Percentiles rank a stretch among this genome's conserved stretches.
Conservation (phyloP, 2,329 filamentous ascomycete species). For the Colletotrichum paranaense region DNA sequence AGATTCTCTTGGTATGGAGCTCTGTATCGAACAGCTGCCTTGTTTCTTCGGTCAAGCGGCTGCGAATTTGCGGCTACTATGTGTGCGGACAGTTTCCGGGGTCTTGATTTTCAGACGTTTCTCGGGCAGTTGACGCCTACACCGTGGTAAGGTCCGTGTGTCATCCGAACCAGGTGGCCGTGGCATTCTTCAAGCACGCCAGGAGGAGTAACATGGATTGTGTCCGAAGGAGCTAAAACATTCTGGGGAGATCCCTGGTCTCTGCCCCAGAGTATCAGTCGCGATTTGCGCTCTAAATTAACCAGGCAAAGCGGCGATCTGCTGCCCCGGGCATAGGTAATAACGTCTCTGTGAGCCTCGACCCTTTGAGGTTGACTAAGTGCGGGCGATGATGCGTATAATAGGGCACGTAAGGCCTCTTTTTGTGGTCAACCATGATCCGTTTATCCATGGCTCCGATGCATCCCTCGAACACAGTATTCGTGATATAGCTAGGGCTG, state of each 20-base stretch:
- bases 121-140: conserved; percentile 4
- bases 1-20: neutral
- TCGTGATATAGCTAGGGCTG: neutral
- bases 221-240: conserved; percentile 32
- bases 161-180: conserved; percentile 28
- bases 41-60: neutral
- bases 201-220: conserved; percentile 12
- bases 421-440: neutral
- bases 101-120: neutral
- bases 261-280: conserved; percentile 31
- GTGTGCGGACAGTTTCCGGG: neutral
- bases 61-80: neutral
- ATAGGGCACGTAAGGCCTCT: neutral
- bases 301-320: conserved; percentile 26
- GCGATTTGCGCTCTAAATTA: conserved; percentile 33
- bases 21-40: neutral
- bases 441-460: neutral
- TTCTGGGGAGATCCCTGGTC: conserved; percentile 29
- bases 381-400: neutral
- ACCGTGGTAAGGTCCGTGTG: conserved; percentile 22
- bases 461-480: neutral
- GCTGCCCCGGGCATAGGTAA: conserved; percentile 10
- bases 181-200: conserved; percentile 33
- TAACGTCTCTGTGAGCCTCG: conserved; percentile 1
- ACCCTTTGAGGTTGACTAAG: neutral